A percentile compares a stretch with the other conserved stretches of the same genome.
Conservation (phyloP, 768 basidiomycete species). For the Macrolepiota albuminosa region DNA sequence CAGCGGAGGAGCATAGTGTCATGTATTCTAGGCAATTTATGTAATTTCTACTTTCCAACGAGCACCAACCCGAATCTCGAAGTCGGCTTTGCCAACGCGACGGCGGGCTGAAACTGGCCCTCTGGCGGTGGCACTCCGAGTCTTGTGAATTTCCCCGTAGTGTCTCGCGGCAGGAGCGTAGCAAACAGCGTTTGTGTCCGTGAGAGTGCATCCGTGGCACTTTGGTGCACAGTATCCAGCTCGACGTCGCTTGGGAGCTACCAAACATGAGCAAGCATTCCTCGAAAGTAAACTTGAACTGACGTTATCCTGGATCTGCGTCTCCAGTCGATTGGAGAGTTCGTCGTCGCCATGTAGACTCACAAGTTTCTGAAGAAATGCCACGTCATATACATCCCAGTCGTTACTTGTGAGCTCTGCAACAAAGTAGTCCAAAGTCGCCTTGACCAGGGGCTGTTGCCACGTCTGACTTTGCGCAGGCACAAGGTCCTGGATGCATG, state of each 20-base stretch:
- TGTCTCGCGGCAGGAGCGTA: conserved; percentile 48
- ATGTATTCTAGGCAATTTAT: conserved; percentile 9
- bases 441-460: conserved; percentile 29
- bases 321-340: conserved; percentile 20
- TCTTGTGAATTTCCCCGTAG: conserved; percentile 23
- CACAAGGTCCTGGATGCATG: conserved; percentile 52
- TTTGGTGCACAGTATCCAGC: conserved; percentile 9
- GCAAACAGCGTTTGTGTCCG: conserved; percentile 62
- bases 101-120: conserved; percentile 49
- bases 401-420: conserved; percentile 24
- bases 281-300: not conserved
- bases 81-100: conserved; percentile 66
- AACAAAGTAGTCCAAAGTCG: too few relatives aligned
- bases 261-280: conserved; percentile 1
- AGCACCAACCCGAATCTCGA: conserved; percentile 73
- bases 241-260: conserved; percentile 14
- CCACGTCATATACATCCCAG: conserved; percentile 38
- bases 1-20: conserved; percentile 71
- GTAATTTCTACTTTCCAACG: conserved; percentile 22
- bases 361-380: conserved; percentile 42
- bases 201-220: conserved; percentile 40
- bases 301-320: conserved; percentile 8
- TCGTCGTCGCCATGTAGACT: conserved; percentile 26
- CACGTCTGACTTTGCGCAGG: conserved; percentile 32
- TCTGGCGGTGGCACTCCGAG: conserved; percentile 48